phyloP scores from a whole-genome alignment of 2,329 filamentous ascomycete species.

The Penicillium sp. region DNA sequence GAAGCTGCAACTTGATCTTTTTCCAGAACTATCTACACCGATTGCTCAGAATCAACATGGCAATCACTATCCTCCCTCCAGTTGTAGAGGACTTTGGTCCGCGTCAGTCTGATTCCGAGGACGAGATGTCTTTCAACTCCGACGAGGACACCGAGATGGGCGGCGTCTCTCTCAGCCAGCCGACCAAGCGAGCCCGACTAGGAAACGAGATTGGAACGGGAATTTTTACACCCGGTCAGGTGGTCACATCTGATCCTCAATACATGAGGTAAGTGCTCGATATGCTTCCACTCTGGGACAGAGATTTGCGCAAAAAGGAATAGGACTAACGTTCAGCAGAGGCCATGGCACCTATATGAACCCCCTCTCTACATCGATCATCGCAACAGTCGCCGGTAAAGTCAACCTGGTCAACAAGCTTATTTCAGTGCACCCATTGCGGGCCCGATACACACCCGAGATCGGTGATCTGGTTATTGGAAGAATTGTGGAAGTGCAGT shows the following conservation, averaged over 20 bases:
- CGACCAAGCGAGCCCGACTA: conserved; percentile 38
- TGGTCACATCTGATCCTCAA: conserved; percentile 86
- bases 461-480: conserved; percentile 95
- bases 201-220: conserved; percentile 31
- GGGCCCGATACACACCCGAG: conserved; percentile 89
- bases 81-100: conserved; percentile 34
- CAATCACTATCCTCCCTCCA: conserved; percentile 57
- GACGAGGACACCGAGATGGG: conserved; percentile 39
- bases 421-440: conserved; percentile 81
- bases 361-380: conserved; percentile 60
- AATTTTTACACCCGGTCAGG: conserved; percentile 83
- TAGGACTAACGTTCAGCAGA: conserved; percentile 44
- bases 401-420: conserved; percentile 95
- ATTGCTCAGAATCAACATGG: conserved; percentile 41
- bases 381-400: conserved; percentile 84
- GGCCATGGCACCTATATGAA: conserved; percentile 88
- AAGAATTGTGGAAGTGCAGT: conserved; percentile 90
- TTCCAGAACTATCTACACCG: conserved; percentile 1
- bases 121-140: conserved; percentile 48
- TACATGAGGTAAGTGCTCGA: conserved; percentile 65
- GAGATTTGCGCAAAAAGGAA: background rate
- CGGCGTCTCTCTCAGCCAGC: conserved; percentile 24
- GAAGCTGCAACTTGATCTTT: conserved; percentile 3
- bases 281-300: background rate
- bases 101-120: conserved; percentile 41